Base-by-base conservation (phyloP, 768 basidiomycete genomes). In the Leccinum barrowsii region DNA sequence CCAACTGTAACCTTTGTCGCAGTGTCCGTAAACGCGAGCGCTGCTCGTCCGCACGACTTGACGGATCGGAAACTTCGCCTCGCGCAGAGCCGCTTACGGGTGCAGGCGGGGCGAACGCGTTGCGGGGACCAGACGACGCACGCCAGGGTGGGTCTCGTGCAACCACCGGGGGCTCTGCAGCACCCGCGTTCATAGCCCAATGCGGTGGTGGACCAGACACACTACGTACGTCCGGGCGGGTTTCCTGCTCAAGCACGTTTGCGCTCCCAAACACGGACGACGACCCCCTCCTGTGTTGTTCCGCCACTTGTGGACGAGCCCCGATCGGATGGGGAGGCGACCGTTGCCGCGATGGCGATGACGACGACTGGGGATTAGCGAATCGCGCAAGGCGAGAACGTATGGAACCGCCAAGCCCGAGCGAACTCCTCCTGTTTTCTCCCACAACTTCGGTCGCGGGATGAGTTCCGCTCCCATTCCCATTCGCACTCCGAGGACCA, bases 1-100 rank as follows among this genome's bases (percentile, higher is more conserved):
- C 67, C 50, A 72, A 42, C 56, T 73, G 72, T 2, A 72, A 48
- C 46, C 73, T 59, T 55, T 72, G 73, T 19, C 73, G 58, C 7
- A 69, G 21, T 2, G 64, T 60, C 26, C 71, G 65, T 12, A 67
- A 44, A 19, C 71, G 70, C 19, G 68, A 61, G 2, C 64, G 61
- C 2, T 61, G 62, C 17, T 69, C 67, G n/a, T 24, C 24, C 24
- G 24, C 24, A 24, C 24, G 24, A 24, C 28, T 59, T 2, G 54
- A 40, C 2, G 34, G 46, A n/a, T 61, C 66, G 13, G 50, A 10
- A 5, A 35, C 15, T 40, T 62, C 58, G 21, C 22, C 17, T 5
- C 63, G 58, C 28, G n/a, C 46, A 42, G 63, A 11, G 8, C 53
- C 35, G 1, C 17, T 47, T 1, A 55, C 7, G 4, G 57, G 24